These are phyloP conservation scores for Umbellularia californica DNA, from an alignment of 164 flowering plant genomes.

Conservation along the genomic window DNA sequence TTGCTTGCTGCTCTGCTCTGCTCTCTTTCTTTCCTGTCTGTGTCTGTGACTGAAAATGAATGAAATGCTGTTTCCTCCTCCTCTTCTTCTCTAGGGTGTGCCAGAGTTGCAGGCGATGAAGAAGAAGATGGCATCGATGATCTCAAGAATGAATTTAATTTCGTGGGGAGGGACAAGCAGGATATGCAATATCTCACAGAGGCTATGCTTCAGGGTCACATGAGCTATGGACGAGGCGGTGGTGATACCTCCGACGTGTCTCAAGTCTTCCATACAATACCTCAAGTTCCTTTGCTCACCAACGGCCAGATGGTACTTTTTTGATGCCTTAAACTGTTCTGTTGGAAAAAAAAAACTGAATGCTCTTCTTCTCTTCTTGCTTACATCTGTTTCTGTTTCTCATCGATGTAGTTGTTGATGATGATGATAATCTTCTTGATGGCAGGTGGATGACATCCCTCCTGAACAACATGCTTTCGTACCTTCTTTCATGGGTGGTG, in stretches of 20 bases:
- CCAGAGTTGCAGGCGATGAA: conserved; percentile 61
- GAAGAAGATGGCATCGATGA: conserved; percentile 62
- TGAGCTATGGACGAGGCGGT: conserved; percentile 35
- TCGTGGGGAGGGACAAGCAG: conserved; percentile 23
- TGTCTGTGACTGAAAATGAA: background rate
- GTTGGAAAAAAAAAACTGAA: too few relatives aligned
- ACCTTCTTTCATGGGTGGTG: conserved; percentile 40
- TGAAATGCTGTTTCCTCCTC: background rate
- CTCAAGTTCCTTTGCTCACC: conserved; percentile 37
- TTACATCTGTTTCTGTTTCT: background rate
- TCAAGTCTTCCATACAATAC: conserved; percentile 36
- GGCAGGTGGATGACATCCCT: conserved; percentile 48
- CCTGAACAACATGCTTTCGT: conserved; percentile 54
- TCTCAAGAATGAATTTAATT: conserved; percentile 53
- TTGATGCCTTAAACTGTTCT: background rate
- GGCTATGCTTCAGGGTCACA: conserved; percentile 36
- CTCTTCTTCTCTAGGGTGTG: conserved; percentile 37
- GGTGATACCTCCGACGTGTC: conserved; percentile 33
- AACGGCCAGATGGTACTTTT: conserved; percentile 35
- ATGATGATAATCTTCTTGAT: background rate
- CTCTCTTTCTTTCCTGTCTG: background rate
- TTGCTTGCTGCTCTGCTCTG: background rate
- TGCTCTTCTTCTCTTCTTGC: background rate
- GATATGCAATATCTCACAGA: conserved; percentile 33
- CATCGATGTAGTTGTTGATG: background rate